Evolutionary conservation across 495 filamentous ascomycete genomes (phyloP), one percentile per base, ranked within the genome.

Genomic region (Podospora conica): DNA sequence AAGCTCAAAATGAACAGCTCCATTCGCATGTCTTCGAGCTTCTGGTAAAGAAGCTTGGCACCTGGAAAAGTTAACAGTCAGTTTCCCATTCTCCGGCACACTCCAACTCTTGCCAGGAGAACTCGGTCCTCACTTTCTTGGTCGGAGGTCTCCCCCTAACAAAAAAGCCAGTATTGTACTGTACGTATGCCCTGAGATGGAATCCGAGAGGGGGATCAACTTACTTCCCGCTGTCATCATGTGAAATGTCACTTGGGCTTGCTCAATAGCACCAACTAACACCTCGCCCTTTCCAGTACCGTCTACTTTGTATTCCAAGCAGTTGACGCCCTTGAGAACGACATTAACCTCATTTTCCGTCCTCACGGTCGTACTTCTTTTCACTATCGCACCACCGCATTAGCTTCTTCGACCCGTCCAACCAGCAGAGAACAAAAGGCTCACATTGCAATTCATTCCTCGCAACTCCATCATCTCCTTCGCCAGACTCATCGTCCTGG

Each of bases 1-100:
- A 72, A 65, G 21, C 55, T 65, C 54, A 58, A 53, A 15, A 72
- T 58, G 48, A 71, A 68, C 10, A 74, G 61, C 27, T 73, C 72
- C 55, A 48, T 69, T 29, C 65, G 25, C 70, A 74, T 73, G 12
- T 61, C 61, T 31, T 73, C 68, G 3, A 74, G 33, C 7, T 63
- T 64, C 20, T 68, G n/a, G 18, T 69, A 61, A 3, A 74, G 40
- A 18, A 55, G 9, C 7, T 55, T 58, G 29, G 68, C 61, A 8
- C 57, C 68, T 70, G 12, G 2, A 18, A n/a, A 0, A n/a, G 21
- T 62, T 29, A 21, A 11, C 6, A 0, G 22, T 67, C 53, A 63
- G 33, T 55, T 48, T 3, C n/a, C 33, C 21, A n/a, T 3, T 8
- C 10, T 22, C 7, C 20, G 9, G 7, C 58, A n/a, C 33, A 3